A percentile compares a stretch with the other conserved stretches of the same genome.
These are phyloP conservation scores for Phlebiopsis flavidoalba DNA, from an alignment of 768 basidiomycete species.

Conservation along the genomic window DNA sequence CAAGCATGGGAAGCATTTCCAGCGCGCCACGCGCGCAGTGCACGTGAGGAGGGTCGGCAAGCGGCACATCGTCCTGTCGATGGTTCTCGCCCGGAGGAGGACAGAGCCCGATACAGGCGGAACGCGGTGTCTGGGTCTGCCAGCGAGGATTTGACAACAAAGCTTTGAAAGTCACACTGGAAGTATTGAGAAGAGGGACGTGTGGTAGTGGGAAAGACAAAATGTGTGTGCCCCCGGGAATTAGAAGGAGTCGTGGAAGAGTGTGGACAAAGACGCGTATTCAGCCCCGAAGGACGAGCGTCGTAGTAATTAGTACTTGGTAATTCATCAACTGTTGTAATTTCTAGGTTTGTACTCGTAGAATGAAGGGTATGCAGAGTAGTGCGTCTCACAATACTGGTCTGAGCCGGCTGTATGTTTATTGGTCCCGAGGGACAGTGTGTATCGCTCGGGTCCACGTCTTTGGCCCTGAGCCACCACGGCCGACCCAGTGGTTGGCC, in stretches of 20 bases:
- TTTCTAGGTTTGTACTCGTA: neutral
- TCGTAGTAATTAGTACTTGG: constrained; percentile 14
- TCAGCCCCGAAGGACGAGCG: constrained; percentile 63
- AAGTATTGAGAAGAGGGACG: too few relatives aligned
- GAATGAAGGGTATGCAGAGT: too few relatives aligned
- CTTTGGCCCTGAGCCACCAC: too few relatives aligned
- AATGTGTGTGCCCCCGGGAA: too few relatives aligned
- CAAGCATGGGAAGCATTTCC: constrained; percentile 79
- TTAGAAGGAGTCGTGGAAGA: constrained; percentile 52
- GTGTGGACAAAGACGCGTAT: constrained; percentile 80
- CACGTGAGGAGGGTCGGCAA: constrained; percentile 68
- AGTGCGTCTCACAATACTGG: too few relatives aligned
- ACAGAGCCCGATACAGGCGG: constrained; percentile 87
- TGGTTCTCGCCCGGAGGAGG: constrained; percentile 85
- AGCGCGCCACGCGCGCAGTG: constrained; percentile 60
- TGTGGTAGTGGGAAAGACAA: too few relatives aligned
- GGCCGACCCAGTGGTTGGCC: too few relatives aligned
- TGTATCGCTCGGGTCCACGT: too few relatives aligned
- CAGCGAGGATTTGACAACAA: constrained; percentile 43
- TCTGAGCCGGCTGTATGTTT: too few relatives aligned
- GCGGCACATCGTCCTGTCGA: constrained; percentile 72
- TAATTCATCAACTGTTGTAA: neutral
- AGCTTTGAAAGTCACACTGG: too few relatives aligned
- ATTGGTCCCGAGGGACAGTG: too few relatives aligned
- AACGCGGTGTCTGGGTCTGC: constrained; percentile 86